These are phyloP conservation scores for Erythrophleum fordii DNA, from an alignment of 306 rosid species.

Conservation along the genomic window DNA sequence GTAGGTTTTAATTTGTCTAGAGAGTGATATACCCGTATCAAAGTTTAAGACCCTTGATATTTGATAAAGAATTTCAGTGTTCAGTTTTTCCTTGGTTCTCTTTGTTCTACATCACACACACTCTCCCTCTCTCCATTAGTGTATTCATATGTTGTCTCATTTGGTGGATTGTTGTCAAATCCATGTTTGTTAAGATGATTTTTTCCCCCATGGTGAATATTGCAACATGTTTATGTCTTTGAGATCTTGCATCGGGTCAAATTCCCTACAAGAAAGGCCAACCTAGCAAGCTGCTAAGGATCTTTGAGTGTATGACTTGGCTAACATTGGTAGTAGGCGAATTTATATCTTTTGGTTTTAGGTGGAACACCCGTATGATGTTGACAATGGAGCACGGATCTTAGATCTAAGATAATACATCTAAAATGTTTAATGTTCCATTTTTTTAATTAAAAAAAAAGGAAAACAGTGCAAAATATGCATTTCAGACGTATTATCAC, in stretches of 20 bases:
- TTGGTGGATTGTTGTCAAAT: constrained; percentile 6
- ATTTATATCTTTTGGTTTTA: not conserved
- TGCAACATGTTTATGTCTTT: not conserved
- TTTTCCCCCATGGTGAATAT: not conserved
- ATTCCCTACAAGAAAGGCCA: not conserved
- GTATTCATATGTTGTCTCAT: constrained; percentile 13
- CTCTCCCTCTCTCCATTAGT: not conserved
- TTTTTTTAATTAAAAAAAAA: no score
- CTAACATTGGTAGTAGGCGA: not conserved
- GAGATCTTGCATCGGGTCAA: not conserved
- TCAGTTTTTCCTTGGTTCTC: not conserved
- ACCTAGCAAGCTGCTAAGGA: not conserved
- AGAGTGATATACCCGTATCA: not conserved
- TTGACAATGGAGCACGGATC: not conserved
- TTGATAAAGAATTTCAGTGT: not conserved
- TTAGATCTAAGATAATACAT: no score
- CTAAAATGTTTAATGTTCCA: no score
- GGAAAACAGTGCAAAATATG: no score
- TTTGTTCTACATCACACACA: not conserved
- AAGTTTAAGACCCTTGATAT: not conserved
- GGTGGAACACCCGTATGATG: not conserved
- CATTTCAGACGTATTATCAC: no score
- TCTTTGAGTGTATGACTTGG: not conserved
- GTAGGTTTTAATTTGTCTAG: not conserved
- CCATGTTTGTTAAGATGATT: not conserved